A percentile compares a stretch with the other conserved stretches of the same genome.
Conservation (phyloP, 805 yeast genomes). For the Maudiozyma saulgeensis region DNA sequence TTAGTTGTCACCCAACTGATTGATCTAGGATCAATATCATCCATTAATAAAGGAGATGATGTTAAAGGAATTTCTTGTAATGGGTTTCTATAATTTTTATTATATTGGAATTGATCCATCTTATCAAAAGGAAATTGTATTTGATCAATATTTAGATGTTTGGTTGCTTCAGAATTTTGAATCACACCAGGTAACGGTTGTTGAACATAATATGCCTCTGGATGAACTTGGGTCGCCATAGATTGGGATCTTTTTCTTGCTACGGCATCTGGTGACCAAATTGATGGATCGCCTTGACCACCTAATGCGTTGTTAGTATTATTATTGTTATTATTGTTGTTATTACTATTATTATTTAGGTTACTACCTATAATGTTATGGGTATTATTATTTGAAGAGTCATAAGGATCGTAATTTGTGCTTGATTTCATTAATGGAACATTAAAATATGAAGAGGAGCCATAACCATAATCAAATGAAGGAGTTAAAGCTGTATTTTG, state of each 20-base stretch:
- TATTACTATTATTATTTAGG: not conserved
- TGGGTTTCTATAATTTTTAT: not conserved
- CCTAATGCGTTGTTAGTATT: not conserved
- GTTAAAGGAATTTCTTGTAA: not conserved
- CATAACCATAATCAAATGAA: not conserved
- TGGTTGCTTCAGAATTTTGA: not conserved
- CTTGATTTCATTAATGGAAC: conserved; percentile 1
- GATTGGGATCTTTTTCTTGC: conserved; percentile 10
- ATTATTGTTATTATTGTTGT: not conserved
- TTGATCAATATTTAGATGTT: not conserved
- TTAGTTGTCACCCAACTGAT: conserved; percentile 60
- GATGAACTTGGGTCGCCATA: conserved; percentile 6
- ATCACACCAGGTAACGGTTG: not conserved
- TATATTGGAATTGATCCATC: not conserved
- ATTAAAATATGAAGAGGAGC: not conserved
- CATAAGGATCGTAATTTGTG: conserved; percentile 1
- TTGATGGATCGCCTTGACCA: not conserved
- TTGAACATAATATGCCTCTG: conserved; percentile 1
- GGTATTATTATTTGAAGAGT: not conserved
- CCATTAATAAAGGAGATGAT: conserved; percentile 31
- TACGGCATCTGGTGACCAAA: conserved; percentile 3
- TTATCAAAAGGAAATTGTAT: not conserved
- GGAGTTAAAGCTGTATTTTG: not conserved
- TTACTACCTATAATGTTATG: too few species aligned
- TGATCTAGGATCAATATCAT: conserved; percentile 50